Evolutionary conservation across 371 early-diverging fungal genomes (phyloP).

Genomic region (Apophysomyces variabilis): DNA sequence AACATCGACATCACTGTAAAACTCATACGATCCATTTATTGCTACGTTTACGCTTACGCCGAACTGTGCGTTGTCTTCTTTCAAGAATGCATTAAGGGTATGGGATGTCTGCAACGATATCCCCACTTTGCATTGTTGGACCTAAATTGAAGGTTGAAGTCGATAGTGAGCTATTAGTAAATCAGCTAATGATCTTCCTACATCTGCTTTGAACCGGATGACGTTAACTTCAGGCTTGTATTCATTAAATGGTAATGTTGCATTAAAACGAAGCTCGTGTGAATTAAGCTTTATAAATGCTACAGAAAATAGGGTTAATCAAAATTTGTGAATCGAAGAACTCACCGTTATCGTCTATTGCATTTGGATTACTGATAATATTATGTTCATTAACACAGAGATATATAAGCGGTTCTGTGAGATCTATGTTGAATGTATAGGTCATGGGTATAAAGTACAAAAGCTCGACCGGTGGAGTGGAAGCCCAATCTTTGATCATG

Average conservation of each 20-base stretch:
- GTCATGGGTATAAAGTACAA: slow-evolving; percentile 74
- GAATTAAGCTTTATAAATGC: slow-evolving; percentile 67
- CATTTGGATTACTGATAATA: slow-evolving; percentile 78
- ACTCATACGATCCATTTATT: slow-evolving; percentile 69
- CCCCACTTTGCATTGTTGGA: slow-evolving; percentile 51
- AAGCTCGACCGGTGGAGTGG: slow-evolving; percentile 57
- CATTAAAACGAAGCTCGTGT: slow-evolving; percentile 42
- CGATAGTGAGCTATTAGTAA: not conserved
- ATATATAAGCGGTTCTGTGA: slow-evolving; percentile 61
- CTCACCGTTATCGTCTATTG: slow-evolving; percentile 80
- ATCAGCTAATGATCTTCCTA: slow-evolving; percentile 19
- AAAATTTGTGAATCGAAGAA: not conserved
- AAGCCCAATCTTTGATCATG: slow-evolving; percentile 75
- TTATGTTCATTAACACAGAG: slow-evolving; percentile 85
- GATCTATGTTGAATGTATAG: slow-evolving; percentile 59
- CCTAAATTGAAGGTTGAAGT: slow-evolving; percentile 28
- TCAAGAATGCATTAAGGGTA: slow-evolving; percentile 72
- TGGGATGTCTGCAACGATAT: slow-evolving; percentile 72
- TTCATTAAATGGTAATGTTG: slow-evolving; percentile 62
- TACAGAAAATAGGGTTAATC: slow-evolving; percentile 20
- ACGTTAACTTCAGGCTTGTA: slow-evolving; percentile 64
- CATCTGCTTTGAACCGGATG: slow-evolving; percentile 62
- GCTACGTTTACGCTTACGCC: slow-evolving; percentile 53
- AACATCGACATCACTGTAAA: slow-evolving; percentile 60
- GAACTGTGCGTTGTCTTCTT: slow-evolving; percentile 61